These are phyloP conservation scores for Phycomyces blakesleeanus DNA, from an alignment of 192 early-diverging fungal genomes.

Conservation along the genomic window DNA sequence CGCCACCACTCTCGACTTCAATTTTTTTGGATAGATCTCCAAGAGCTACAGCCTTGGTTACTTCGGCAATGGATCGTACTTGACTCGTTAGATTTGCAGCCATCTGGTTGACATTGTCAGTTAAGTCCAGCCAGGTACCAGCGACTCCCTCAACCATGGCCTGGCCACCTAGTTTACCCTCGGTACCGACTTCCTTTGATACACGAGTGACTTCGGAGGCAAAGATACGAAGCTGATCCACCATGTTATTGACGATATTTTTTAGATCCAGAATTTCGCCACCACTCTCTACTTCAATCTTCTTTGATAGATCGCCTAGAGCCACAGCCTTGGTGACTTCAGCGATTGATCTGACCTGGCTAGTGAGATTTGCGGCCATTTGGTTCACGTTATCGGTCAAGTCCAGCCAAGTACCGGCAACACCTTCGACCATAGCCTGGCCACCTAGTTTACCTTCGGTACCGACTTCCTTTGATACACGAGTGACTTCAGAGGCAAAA, in stretches of 20 bases:
- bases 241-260: constrained; percentile 52
- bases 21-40: constrained; percentile 9
- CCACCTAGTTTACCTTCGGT: constrained; percentile 57
- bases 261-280: constrained; percentile 54
- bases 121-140: constrained; percentile 54
- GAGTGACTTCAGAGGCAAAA: constrained; percentile 54
- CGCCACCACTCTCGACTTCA: constrained; percentile 10
- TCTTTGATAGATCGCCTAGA: constrained; percentile 47
- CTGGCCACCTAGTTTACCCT: constrained; percentile 54
- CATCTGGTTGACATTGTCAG: constrained; percentile 56
- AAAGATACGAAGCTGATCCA: constrained; percentile 46
- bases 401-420: constrained; percentile 63
- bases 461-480: constrained; percentile 61
- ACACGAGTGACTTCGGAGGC: constrained; percentile 53
- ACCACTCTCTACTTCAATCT: constrained; percentile 53
- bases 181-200: constrained; percentile 51
- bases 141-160: constrained; percentile 47
- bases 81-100: constrained; percentile 38
- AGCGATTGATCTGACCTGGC: constrained; percentile 60
- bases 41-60: background rate
- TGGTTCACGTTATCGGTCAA: constrained; percentile 62
- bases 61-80: constrained; percentile 7
- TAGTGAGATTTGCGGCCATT: constrained; percentile 59
- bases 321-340: constrained; percentile 60
- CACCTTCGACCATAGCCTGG: constrained; percentile 51